Conservation (phyloP, 2,329 filamentous ascomycete species). For the Ceratocystis diversiconidia region DNA sequence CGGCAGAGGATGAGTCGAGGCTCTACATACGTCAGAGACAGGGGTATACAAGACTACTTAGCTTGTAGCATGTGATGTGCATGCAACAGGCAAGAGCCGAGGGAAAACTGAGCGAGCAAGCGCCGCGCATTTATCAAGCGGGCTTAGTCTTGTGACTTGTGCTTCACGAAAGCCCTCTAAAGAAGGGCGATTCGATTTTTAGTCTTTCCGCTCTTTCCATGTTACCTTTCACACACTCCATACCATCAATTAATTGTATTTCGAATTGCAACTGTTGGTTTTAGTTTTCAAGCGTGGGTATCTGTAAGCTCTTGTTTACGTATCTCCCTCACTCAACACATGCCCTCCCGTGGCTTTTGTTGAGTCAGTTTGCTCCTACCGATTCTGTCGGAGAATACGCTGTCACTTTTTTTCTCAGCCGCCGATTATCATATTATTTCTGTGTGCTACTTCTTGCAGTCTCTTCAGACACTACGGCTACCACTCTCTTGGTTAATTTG, state of each 20-base stretch:
- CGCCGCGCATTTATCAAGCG: background rate
- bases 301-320: background rate
- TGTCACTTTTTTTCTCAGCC: background rate
- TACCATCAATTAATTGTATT: background rate
- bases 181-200: background rate
- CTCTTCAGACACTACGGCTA: background rate
- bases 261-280: background rate
- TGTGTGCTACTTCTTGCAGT: background rate
- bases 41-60: background rate
- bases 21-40: conserved; percentile 5
- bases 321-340: background rate
- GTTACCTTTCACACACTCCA: background rate
- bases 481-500: background rate
- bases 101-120: background rate
- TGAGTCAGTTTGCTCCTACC: background rate
- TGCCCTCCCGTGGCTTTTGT: background rate
- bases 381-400: background rate
- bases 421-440: no score
- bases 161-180: background rate
- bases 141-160: background rate
- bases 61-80: background rate
- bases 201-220: background rate
- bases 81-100: conserved; percentile 2
- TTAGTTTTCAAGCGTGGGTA: background rate
- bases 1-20: background rate